phyloP scores from a whole-genome alignment of 75 land plant genomes.

The Cupressus sempervirens region DNA sequence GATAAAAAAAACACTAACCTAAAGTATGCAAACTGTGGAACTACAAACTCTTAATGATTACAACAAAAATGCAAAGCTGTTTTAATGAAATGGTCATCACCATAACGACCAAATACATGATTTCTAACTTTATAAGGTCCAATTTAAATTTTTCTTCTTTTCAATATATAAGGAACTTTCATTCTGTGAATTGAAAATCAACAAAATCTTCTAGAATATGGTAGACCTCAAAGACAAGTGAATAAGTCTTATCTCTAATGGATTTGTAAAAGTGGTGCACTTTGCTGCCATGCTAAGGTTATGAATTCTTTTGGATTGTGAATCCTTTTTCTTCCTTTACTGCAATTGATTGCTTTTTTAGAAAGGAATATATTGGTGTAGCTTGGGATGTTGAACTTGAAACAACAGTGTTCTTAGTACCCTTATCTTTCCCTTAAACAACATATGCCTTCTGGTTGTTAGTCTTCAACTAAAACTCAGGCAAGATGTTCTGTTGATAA shows the following conservation, averaged over 20 bases:
- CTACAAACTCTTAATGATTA: not conserved
- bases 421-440: not conserved
- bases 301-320: not conserved
- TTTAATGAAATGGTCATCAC: not conserved
- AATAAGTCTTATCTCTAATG: not conserved
- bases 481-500: not conserved
- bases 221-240: not conserved
- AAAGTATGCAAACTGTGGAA: not conserved
- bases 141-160: not conserved
- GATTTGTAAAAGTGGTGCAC: not conserved
- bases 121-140: not conserved
- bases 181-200: not conserved
- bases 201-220: not conserved
- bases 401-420: not conserved
- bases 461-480: not conserved
- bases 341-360: too few species aligned
- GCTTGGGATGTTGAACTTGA: not conserved
- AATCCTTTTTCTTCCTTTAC: too few species aligned
- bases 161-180: not conserved
- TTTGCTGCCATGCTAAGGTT: not conserved
- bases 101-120: not conserved
- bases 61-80: not conserved
- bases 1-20: too few species aligned
- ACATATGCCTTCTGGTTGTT: not conserved
- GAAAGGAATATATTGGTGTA: too few species aligned